Percentiles rank a stretch among this genome's conserved stretches.
Conservation (phyloP, 768 basidiomycete species). For the Xerocomus spinulosus region DNA sequence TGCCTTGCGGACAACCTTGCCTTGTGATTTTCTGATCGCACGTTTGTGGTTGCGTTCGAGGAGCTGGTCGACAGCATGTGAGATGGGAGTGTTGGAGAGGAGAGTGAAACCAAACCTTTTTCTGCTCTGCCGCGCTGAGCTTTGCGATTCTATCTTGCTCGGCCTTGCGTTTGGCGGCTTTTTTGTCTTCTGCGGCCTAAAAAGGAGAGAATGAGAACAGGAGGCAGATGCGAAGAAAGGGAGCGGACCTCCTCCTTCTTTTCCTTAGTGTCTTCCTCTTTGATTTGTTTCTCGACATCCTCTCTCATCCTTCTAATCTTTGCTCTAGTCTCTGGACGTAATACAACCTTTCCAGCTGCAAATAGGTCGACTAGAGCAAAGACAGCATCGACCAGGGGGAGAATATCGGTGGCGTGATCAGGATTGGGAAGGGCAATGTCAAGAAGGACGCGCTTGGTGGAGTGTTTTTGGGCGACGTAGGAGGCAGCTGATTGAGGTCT, state of each 20-base stretch:
- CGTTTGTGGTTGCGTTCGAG: slow-evolving; percentile 79
- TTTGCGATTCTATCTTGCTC: slow-evolving; percentile 71
- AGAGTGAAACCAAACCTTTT: slow-evolving; percentile 50
- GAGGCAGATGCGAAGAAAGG: not conserved
- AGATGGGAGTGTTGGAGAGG: not conserved
- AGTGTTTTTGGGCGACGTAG: slow-evolving; percentile 36
- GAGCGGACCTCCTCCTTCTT: slow-evolving; percentile 61
- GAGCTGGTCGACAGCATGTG: slow-evolving; percentile 34
- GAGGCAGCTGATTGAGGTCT: slow-evolving; percentile 55
- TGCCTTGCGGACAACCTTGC: slow-evolving; percentile 44
- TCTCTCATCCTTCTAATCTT: slow-evolving; percentile 76
- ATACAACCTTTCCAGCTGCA: slow-evolving; percentile 38
- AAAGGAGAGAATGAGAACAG: not conserved
- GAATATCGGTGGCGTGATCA: slow-evolving; percentile 43
- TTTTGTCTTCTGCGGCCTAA: slow-evolving; percentile 61
- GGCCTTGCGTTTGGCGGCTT: slow-evolving; percentile 64
- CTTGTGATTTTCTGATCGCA: slow-evolving; percentile 62
- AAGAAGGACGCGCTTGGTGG: slow-evolving; percentile 73
- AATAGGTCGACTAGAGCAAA: slow-evolving; percentile 76
- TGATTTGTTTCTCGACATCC: slow-evolving; percentile 63
- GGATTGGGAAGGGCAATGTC: slow-evolving; percentile 53
- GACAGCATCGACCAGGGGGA: slow-evolving; percentile 56
- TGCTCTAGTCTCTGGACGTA: slow-evolving; percentile 77
- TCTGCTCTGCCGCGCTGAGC: slow-evolving; percentile 75
- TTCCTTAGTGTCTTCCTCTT: slow-evolving; percentile 61